Evolutionary conservation across 2,329 filamentous ascomycete genomes (phyloP).

Genomic region (Elsinoe fawcettii): DNA sequence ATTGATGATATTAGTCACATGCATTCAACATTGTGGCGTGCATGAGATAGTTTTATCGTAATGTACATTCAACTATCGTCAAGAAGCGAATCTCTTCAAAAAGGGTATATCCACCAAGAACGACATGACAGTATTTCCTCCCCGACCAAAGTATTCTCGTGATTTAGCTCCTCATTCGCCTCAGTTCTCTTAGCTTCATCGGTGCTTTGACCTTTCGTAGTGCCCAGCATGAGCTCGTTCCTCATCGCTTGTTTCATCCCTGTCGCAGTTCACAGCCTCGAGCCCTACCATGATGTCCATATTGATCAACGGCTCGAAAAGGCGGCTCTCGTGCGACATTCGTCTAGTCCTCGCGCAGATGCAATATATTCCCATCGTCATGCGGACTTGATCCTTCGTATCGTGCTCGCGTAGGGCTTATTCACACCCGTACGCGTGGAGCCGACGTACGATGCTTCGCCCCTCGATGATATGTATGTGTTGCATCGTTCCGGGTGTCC

Average conservation of each 20-base stretch:
- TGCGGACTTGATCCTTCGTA: no score
- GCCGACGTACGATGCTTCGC: no score
- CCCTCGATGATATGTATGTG: no score
- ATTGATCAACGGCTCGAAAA: neutral
- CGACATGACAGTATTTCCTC: neutral
- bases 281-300: neutral
- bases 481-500: neutral
- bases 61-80: neutral
- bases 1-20: no score
- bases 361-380: neutral
- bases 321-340: neutral
- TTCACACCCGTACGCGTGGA: no score
- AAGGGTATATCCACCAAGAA: slow-evolving; percentile 14
- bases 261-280: neutral
- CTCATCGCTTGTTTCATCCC: neutral
- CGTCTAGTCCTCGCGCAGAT: neutral
- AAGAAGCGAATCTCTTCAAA: slow-evolving; percentile 6
- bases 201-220: neutral
- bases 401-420: no score
- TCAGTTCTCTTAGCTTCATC: neutral
- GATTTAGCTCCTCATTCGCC: neutral
- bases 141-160: neutral
- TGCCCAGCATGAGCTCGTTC: neutral
- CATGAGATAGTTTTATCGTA: neutral
- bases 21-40: no score